Conservation (phyloP, 2,329 filamentous ascomycete genomes). For the Scedosporium aurantiacum region DNA sequence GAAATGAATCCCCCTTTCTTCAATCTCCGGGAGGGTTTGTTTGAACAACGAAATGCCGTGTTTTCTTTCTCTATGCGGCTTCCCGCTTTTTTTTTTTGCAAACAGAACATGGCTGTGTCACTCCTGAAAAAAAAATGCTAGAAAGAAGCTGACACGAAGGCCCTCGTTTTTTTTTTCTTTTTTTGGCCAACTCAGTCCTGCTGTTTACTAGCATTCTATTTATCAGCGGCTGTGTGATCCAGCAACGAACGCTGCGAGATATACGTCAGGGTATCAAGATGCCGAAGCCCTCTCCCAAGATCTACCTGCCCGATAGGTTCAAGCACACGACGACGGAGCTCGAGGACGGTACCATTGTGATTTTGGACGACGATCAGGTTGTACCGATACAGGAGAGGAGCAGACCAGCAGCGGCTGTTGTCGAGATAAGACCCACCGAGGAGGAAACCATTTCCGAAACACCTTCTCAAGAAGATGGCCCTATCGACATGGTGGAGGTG, state of each 20-base stretch:
- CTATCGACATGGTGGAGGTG: not conserved
- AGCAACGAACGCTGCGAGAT: conserved; percentile 72
- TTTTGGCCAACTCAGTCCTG: conserved; percentile 40
- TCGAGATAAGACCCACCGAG: conserved; percentile 25
- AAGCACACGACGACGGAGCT: conserved; percentile 32
- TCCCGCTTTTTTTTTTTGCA: not conserved
- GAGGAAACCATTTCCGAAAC: too few species aligned
- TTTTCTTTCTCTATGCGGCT: not conserved
- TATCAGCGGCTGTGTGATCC: conserved; percentile 74
- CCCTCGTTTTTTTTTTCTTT: not conserved
- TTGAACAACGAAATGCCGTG: not conserved
- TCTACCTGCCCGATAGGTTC: conserved; percentile 41
- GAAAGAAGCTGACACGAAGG: not conserved
- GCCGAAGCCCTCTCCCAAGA: conserved; percentile 33
- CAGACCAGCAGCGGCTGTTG: conserved; percentile 12
- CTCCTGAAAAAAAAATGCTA: not conserved
- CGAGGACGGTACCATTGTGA: conserved; percentile 32
- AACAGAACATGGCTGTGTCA: not conserved
- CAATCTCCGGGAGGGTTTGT: not conserved
- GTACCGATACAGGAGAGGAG: conserved; percentile 16
- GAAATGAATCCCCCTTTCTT: not conserved
- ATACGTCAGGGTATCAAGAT: conserved; percentile 62
- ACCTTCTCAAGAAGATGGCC: conserved; percentile 10
- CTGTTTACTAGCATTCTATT: conserved; percentile 75
- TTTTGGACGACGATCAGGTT: conserved; percentile 23